These are phyloP conservation scores for Fusarium sp. DNA, from an alignment of 2,329 filamentous ascomycete species.

Conservation along the genomic window DNA sequence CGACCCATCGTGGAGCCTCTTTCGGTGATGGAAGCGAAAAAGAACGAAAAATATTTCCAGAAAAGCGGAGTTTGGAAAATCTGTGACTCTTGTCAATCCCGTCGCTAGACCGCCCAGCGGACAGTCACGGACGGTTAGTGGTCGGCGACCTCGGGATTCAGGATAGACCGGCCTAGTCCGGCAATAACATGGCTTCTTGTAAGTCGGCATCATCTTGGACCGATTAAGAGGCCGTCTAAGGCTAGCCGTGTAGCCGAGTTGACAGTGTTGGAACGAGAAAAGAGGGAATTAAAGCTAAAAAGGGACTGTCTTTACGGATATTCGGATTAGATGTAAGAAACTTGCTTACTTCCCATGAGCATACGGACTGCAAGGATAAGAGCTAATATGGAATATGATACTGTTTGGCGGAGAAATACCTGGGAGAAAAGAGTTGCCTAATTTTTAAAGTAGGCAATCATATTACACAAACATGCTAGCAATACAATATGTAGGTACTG, in stretches of 20 bases:
- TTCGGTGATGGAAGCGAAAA: slow-evolving; percentile 29
- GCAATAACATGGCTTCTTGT: slow-evolving; percentile 22
- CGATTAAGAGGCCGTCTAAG: slow-evolving; percentile 20
- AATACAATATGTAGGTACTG: neutral
- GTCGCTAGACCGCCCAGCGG: slow-evolving; percentile 12
- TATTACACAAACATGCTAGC: slow-evolving; percentile 3
- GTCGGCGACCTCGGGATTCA: slow-evolving; percentile 27
- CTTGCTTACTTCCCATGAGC: neutral
- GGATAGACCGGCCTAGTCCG: slow-evolving; percentile 18
- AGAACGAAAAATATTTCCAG: slow-evolving; percentile 29
- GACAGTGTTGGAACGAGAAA: neutral
- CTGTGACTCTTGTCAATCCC: slow-evolving; percentile 32
- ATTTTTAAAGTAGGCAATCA: slow-evolving; percentile 15
- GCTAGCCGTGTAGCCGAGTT: slow-evolving; percentile 18
- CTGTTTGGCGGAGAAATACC: slow-evolving; percentile 21
- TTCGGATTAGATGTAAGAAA: slow-evolving; percentile 3
- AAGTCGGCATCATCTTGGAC: slow-evolving; percentile 24
- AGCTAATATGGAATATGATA: neutral
- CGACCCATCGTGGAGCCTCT: slow-evolving; percentile 10
- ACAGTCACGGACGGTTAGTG: slow-evolving; percentile 16
- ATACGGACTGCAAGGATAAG: neutral
- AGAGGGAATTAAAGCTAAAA: neutral
- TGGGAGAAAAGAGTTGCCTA: slow-evolving; percentile 2
- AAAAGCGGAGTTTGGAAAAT: slow-evolving; percentile 25
- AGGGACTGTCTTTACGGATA: slow-evolving; percentile 5